Evolutionary conservation across 257 asterid species (phyloP).

Genomic region (Primulina huaijiensis): DNA sequence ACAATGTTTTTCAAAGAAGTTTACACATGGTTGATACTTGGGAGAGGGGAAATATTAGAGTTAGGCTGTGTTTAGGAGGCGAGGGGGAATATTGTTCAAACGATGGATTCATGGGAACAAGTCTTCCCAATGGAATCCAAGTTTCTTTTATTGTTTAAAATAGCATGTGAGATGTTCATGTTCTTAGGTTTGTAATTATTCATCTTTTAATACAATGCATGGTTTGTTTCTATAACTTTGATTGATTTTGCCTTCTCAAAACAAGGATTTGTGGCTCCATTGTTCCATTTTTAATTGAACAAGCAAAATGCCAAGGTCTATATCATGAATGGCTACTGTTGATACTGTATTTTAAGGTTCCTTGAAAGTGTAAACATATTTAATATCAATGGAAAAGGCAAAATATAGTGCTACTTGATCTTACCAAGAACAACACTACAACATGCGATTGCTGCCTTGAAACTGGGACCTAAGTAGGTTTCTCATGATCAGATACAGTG

Average conservation of each 20-base stretch:
- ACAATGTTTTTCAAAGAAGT: conserved; percentile 50
- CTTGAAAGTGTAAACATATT: neutral
- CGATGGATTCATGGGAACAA: conserved; percentile 62
- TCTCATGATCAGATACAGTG: conserved; percentile 29
- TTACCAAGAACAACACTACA: conserved; percentile 1
- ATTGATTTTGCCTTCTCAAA: no score
- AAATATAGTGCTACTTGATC: neutral
- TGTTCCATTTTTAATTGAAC: no score
- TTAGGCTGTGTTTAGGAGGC: conserved; percentile 58
- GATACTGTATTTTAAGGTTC: no score
- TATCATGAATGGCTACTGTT: no score
- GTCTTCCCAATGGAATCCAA: conserved; percentile 65
- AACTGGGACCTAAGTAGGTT: conserved; percentile 37
- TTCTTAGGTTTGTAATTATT: conserved; percentile 35
- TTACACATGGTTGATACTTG: conserved; percentile 29
- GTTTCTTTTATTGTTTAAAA: conserved; percentile 49
- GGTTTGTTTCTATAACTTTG: conserved; percentile 16
- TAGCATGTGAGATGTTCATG: conserved; percentile 38
- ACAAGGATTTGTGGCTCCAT: no score
- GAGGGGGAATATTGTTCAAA: conserved; percentile 32
- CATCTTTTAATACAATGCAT: conserved; percentile 35
- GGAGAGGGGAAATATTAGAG: conserved; percentile 29
- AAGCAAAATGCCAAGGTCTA: no score
- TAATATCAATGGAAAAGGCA: neutral
- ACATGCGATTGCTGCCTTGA: conserved; percentile 26